phyloP scores from a whole-genome alignment of 176 grass and related monocot species.

The Leersia perrieri region DNA sequence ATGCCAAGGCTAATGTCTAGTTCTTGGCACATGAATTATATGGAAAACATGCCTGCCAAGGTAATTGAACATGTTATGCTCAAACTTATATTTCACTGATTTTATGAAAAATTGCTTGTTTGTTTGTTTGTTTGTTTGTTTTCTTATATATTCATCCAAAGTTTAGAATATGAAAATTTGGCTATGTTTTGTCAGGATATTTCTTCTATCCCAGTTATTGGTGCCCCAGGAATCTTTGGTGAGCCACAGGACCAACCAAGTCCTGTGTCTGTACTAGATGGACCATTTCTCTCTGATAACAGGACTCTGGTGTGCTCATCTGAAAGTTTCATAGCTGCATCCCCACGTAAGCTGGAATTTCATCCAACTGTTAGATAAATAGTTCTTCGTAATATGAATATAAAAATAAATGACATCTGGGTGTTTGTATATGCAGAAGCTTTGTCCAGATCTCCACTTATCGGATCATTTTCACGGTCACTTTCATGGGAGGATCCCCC shows the following conservation, averaged over 20 bases:
- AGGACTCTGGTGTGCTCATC: conserved; percentile 52
- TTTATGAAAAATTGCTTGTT: not conserved
- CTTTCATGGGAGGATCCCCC: conserved; percentile 55
- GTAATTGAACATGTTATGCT: conserved; percentile 31
- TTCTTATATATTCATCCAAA: not conserved
- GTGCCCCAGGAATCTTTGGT: conserved; percentile 29
- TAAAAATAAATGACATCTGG: conserved; percentile 9
- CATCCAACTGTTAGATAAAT: not conserved
- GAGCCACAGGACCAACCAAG: conserved; percentile 62
- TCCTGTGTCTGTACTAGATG: conserved; percentile 70
- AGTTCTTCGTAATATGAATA: not conserved
- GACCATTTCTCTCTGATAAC: conserved; percentile 54
- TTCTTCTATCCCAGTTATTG: conserved; percentile 46
- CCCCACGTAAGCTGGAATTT: conserved; percentile 65
- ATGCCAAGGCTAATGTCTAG: conserved; percentile 24
- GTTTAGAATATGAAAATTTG: conserved; percentile 14
- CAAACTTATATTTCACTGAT: not conserved
- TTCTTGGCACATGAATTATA: conserved; percentile 28
- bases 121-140: too few species aligned
- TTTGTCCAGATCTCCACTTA: conserved; percentile 70
- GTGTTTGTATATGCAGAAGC: conserved; percentile 58
- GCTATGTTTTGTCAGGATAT: conserved; percentile 45
- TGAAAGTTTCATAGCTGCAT: conserved; percentile 41
- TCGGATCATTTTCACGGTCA: conserved; percentile 76
- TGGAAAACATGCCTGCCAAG: conserved; percentile 45